phyloP scores from a whole-genome alignment of 208 protist genomes.

The Herpetomonas samuelpessoai region DNA sequence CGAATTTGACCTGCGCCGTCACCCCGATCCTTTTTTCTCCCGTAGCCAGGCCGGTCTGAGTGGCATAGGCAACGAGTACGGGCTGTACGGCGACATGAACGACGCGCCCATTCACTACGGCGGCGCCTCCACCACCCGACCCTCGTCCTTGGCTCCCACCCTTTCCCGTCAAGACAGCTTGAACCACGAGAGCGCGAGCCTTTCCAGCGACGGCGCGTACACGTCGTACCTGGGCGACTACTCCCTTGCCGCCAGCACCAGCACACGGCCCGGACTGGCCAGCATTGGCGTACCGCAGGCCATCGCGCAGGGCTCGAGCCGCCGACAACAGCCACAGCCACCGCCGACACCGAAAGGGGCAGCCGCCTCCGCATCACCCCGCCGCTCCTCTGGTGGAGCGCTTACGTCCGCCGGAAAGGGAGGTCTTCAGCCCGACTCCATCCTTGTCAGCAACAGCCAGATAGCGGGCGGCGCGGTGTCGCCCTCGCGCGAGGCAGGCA shows the following conservation, averaged over 20 bases:
- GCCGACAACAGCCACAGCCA: neutral
- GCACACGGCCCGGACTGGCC: neutral
- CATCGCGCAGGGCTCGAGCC: neutral
- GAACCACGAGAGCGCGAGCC: too few relatives aligned
- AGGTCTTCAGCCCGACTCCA: constrained; percentile 1
- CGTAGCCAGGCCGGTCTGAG: too few relatives aligned
- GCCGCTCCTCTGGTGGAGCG: neutral
- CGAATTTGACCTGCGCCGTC: too few relatives aligned
- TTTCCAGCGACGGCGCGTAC: too few relatives aligned
- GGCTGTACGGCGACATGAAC: neutral
- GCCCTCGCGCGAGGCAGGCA: neutral
- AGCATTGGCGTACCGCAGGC: neutral
- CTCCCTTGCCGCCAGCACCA: too few relatives aligned
- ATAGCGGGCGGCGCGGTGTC: neutral
- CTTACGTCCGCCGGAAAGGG: neutral
- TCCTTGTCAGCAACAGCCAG: constrained; percentile 5
- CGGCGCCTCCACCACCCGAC: too few relatives aligned
- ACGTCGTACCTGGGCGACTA: too few relatives aligned
- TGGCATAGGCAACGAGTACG: too few relatives aligned
- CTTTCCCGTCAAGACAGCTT: too few relatives aligned
- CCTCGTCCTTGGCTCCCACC: too few relatives aligned
- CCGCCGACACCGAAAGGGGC: neutral
- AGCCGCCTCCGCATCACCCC: neutral
- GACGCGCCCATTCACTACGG: neutral
- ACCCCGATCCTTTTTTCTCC: too few relatives aligned